These are phyloP conservation scores for Coniferiporia weirii DNA, from an alignment of 1,284 basidiomycete species.

Conservation along the genomic window DNA sequence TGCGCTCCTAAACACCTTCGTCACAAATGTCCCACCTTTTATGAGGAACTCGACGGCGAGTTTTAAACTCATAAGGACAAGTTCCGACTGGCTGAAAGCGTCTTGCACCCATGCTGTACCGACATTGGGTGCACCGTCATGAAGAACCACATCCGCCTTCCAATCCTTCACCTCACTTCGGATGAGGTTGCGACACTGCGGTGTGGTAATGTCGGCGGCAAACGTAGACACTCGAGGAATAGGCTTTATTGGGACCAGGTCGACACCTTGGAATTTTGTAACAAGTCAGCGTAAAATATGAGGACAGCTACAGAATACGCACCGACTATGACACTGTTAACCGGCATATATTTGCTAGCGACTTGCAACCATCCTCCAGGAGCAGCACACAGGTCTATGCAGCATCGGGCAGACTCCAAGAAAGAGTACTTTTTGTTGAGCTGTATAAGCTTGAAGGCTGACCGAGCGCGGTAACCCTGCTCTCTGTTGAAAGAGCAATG, in stretches of 20 bases:
- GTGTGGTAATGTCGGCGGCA: slow-evolving; percentile 92
- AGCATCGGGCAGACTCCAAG: slow-evolving; percentile 87
- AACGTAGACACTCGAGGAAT: slow-evolving; percentile 94
- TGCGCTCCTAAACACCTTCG: slow-evolving; percentile 97
- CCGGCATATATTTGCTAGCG: slow-evolving; percentile 97
- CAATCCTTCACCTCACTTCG: slow-evolving; percentile 93
- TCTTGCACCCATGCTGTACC: slow-evolving; percentile 99
- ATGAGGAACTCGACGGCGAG: slow-evolving; percentile 94
- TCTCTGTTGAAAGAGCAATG: slow-evolving; percentile 51
- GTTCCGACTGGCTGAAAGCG: slow-evolving; percentile 95
- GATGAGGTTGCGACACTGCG: slow-evolving; percentile 85
- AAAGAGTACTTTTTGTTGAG: slow-evolving; percentile 98
- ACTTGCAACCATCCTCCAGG: slow-evolving; percentile 99
- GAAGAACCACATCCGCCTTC: slow-evolving; percentile 99
- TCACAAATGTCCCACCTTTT: slow-evolving; percentile 95
- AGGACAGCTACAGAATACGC: slow-evolving; percentile 26
- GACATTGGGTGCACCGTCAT: slow-evolving; percentile 99
- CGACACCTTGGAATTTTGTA: slow-evolving; percentile 61
- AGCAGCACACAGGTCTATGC: slow-evolving; percentile 97
- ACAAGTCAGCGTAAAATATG: slow-evolving; percentile 12
- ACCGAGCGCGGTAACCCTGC: slow-evolving; percentile 98
- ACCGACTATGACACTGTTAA: slow-evolving; percentile 93
- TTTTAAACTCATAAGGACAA: slow-evolving; percentile 94
- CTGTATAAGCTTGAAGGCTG: slow-evolving; percentile 99
- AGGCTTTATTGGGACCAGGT: slow-evolving; percentile 94